Evolutionary conservation across 2,329 filamentous ascomycete species (phyloP).

Genomic region (Coniella lustricola): DNA sequence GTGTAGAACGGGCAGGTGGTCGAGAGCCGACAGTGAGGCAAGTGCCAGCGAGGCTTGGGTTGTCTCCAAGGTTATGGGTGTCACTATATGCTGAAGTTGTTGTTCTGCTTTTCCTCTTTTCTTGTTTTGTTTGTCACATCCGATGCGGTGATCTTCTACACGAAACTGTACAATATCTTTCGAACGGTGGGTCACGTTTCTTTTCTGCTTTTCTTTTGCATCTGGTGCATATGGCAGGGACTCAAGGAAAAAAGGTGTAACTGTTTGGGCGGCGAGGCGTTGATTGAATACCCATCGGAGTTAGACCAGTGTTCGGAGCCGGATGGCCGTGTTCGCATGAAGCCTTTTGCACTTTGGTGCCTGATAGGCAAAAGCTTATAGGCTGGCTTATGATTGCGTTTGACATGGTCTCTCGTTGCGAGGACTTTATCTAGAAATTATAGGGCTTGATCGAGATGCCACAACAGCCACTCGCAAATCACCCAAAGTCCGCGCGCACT

Average conservation of each 20-base stretch:
- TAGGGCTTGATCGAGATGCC: too few relatives aligned
- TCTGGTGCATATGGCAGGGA: slow-evolving; percentile 14
- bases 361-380: background rate
- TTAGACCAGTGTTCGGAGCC: slow-evolving; percentile 1
- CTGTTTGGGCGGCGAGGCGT: slow-evolving; percentile 8
- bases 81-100: background rate
- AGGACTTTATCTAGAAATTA: too few relatives aligned
- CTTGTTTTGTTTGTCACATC: too few relatives aligned
- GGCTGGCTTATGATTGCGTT: background rate
- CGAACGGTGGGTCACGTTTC: background rate
- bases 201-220: slow-evolving; percentile 10
- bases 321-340: background rate
- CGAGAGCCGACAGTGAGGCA: background rate
- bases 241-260: slow-evolving; percentile 4
- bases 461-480: too few relatives aligned
- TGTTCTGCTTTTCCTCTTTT: too few relatives aligned
- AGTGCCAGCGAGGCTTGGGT: background rate
- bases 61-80: background rate
- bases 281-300: slow-evolving; percentile 14
- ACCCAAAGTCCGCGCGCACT: too few relatives aligned
- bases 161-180: slow-evolving; percentile 12
- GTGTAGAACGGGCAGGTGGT: background rate
- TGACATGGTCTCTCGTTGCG: too few relatives aligned
- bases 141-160: background rate
- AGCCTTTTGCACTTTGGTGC: background rate